Evolutionary conservation across 495 filamentous ascomycete species (phyloP).

Genomic region (Pyrenula aspistea): DNA sequence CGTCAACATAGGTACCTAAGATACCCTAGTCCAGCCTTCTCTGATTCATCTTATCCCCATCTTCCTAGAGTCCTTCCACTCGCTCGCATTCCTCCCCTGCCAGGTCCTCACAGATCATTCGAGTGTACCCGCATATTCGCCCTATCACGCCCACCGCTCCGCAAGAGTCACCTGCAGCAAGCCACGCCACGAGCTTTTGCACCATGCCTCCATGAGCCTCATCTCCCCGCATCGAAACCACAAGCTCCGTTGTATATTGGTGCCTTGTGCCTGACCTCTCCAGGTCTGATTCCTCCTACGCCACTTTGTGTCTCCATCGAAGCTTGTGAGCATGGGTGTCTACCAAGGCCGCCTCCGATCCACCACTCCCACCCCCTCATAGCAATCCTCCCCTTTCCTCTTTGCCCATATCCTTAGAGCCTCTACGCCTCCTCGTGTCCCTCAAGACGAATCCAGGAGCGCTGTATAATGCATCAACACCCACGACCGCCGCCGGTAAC

Average conservation of each 20-base stretch:
- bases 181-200: background rate
- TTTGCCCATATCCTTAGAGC: conserved; percentile 6
- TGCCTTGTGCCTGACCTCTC: background rate
- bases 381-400: background rate
- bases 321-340: conserved; percentile 29
- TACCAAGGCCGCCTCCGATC: conserved; percentile 15
- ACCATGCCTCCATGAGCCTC: background rate
- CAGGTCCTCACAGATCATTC: background rate
- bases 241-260: background rate
- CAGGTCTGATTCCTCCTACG: background rate
- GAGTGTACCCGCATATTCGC: background rate
- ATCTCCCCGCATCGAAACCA: background rate
- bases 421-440: conserved; percentile 4
- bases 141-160: background rate
- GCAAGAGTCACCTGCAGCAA: background rate
- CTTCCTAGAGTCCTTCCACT: background rate
- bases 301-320: background rate
- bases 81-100: background rate
- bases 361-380: conserved; percentile 8
- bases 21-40: too few species aligned
- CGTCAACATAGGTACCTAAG: too few species aligned
- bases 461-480: conserved; percentile 67
- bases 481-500: conserved; percentile 56
- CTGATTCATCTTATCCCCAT: too few species aligned
- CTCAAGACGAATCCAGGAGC: background rate